These are phyloP conservation scores for Aspergillus homomorphus DNA, from an alignment of 495 filamentous ascomycete genomes.

Conservation along the genomic window DNA sequence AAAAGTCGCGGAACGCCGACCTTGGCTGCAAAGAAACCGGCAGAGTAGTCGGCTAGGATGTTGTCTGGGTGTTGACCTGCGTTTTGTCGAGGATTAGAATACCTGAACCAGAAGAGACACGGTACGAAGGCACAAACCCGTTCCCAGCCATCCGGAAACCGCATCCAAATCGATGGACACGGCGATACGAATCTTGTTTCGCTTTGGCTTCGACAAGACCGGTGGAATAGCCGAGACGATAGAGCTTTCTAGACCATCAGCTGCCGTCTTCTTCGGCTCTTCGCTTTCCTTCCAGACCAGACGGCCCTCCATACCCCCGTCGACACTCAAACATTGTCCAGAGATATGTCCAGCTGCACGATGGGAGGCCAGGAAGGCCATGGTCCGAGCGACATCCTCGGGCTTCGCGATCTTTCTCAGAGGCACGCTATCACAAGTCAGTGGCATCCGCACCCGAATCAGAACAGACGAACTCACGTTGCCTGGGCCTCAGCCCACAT, in stretches of 20 bases:
- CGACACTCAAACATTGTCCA: slow-evolving; percentile 51
- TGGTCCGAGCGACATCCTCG: slow-evolving; percentile 48
- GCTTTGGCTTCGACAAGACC: slow-evolving; percentile 23
- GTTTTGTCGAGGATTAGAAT: not conserved
- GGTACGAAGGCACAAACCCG: slow-evolving; percentile 26
- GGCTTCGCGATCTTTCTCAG: slow-evolving; percentile 47
- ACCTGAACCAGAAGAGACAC: not conserved
- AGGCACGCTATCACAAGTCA: slow-evolving; percentile 25
- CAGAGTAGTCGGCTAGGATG: slow-evolving; percentile 55
- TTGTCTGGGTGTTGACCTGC: slow-evolving; percentile 41
- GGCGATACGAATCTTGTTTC: slow-evolving; percentile 48
- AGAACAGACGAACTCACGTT: slow-evolving; percentile 24
- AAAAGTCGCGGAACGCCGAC: slow-evolving; percentile 60
- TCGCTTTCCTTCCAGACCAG: slow-evolving; percentile 46
- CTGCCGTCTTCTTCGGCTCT: not conserved
- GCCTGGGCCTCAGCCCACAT: slow-evolving; percentile 46
- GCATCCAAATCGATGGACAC: slow-evolving; percentile 60
- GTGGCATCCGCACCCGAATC: not conserved
- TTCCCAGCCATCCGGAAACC: slow-evolving; percentile 59
- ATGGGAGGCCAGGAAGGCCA: slow-evolving; percentile 52
- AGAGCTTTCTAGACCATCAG: not conserved
- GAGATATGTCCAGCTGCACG: slow-evolving; percentile 53
- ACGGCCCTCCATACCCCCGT: slow-evolving; percentile 51
- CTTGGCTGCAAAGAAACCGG: slow-evolving; percentile 56
- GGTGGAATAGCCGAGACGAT: slow-evolving; percentile 22